phyloP scores from a whole-genome alignment of 805 yeast genomes.

The Monosporozyma servazzii region DNA sequence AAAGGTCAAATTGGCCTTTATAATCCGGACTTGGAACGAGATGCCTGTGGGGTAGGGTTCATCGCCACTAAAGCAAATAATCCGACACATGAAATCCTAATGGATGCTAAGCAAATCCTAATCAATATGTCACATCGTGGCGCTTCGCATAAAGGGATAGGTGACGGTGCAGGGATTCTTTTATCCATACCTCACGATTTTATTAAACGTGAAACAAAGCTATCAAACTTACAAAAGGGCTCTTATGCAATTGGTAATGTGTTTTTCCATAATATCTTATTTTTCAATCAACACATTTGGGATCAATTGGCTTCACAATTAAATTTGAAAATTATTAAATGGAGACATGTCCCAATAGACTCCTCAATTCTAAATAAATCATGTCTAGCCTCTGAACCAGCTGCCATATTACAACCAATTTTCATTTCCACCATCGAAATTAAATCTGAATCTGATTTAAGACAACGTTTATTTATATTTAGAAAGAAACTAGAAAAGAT shows the following conservation, averaged over 20 bases:
- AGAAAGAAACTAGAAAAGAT: slow-evolving; percentile 3
- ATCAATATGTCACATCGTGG: slow-evolving; percentile 99
- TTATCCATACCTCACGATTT: slow-evolving; percentile 86
- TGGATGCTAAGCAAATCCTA: slow-evolving; percentile 77
- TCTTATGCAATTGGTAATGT: slow-evolving; percentile 94
- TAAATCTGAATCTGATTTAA: background rate
- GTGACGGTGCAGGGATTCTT: slow-evolving; percentile 98
- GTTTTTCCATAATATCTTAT: slow-evolving; percentile 44
- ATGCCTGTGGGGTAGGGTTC: slow-evolving; percentile 98
- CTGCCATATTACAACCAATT: slow-evolving; percentile 77
- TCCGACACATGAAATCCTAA: slow-evolving; percentile 81
- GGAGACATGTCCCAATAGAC: slow-evolving; percentile 94
- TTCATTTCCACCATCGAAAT: slow-evolving; percentile 44
- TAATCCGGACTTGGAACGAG: slow-evolving; percentile 89
- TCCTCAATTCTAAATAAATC: slow-evolving; percentile 93
- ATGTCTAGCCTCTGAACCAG: slow-evolving; percentile 86
- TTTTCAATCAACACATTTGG: slow-evolving; percentile 3
- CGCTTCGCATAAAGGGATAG: slow-evolving; percentile 96
- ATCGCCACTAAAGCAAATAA: slow-evolving; percentile 88
- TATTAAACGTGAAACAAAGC: slow-evolving; percentile 73
- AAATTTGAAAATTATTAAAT: slow-evolving; percentile 78
- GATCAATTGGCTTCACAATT: slow-evolving; percentile 63
- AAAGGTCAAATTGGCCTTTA: slow-evolving; percentile 66
- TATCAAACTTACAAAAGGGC: slow-evolving; percentile 49
- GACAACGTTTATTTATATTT: slow-evolving; percentile 17